phyloP scores from a whole-genome alignment of 179 eudicot genomes.

The Carnegiea gigantea region DNA sequence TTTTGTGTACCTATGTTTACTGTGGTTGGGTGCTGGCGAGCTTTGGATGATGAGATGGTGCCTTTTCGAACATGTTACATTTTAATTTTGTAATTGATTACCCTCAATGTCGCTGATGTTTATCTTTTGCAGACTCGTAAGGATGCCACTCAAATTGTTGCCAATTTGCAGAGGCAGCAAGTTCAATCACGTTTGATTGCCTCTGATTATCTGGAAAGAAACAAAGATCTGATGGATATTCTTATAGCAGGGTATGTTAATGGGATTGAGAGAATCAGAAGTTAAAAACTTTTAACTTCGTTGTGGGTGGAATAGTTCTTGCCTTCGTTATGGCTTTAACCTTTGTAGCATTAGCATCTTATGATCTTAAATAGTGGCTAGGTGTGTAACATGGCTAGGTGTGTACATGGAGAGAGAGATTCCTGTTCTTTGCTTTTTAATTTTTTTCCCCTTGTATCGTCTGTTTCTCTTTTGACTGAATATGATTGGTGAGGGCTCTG shows the following conservation, averaged over 20 bases:
- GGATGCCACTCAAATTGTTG: conserved; percentile 98
- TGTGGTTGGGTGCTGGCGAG: background rate
- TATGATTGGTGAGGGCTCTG: background rate
- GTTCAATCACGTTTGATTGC: conserved; percentile 87
- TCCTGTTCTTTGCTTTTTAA: too few species aligned
- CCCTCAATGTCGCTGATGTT: conserved; percentile 15
- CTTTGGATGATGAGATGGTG: conserved; percentile 2
- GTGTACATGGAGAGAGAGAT: background rate
- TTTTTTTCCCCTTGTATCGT: background rate
- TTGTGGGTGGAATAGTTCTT: background rate
- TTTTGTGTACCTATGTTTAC: background rate
- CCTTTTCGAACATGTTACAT: background rate
- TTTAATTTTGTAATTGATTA: conserved; percentile 6
- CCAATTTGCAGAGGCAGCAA: conserved; percentile 95
- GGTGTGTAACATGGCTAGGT: background rate
- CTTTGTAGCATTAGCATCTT: background rate
- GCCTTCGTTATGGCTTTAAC: background rate
- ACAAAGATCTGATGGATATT: conserved; percentile 79
- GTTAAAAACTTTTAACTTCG: background rate
- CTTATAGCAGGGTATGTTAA: conserved; percentile 75
- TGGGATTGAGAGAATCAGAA: conserved; percentile 14
- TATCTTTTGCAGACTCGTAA: conserved; percentile 77
- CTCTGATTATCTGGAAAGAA: conserved; percentile 89
- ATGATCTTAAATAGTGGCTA: background rate
- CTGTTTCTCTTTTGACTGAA: background rate